Conservation (phyloP, 768 basidiomycete species). For the Tulasnella sp. region DNA sequence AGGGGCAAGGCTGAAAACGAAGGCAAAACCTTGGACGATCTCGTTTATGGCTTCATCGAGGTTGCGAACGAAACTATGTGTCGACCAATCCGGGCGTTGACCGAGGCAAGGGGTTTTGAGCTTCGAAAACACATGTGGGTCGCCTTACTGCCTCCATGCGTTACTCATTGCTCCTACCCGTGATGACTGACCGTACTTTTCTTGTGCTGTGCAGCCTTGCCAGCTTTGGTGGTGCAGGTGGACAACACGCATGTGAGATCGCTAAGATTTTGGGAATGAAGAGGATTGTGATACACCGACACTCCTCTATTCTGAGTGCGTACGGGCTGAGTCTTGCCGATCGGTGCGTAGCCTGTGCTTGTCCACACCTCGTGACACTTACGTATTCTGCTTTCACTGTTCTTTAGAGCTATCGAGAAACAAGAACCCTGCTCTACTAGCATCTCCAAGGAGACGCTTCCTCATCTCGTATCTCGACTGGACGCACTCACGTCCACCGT, state of each 20-base stretch:
- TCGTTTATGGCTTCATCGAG: slow-evolving; percentile 89
- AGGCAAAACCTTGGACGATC: slow-evolving; percentile 60
- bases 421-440: slow-evolving; percentile 85
- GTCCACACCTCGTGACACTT: slow-evolving; percentile 22
- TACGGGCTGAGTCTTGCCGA: slow-evolving; percentile 91
- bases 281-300: slow-evolving; percentile 78
- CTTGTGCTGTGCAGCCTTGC: slow-evolving; percentile 43
- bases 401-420: slow-evolving; percentile 60
- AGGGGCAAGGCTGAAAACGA: too few species aligned
- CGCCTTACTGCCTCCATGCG: background rate
- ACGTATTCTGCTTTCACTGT: slow-evolving; percentile 11
- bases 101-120: slow-evolving; percentile 80
- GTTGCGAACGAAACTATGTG: slow-evolving; percentile 97
- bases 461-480: slow-evolving; percentile 49
- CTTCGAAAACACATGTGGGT: slow-evolving; percentile 60
- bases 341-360: slow-evolving; percentile 31
- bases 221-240: slow-evolving; percentile 83
- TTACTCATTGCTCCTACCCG: slow-evolving; percentile 6
- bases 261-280: slow-evolving; percentile 77
- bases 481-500: slow-evolving; percentile 59
- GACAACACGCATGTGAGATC: slow-evolving; percentile 90
- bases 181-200: background rate
- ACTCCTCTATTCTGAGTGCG: slow-evolving; percentile 87
- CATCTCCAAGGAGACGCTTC: slow-evolving; percentile 50
- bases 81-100: slow-evolving; percentile 81